Conservation (phyloP, 768 basidiomycete genomes). For the Termitomyces eurrhizus region DNA sequence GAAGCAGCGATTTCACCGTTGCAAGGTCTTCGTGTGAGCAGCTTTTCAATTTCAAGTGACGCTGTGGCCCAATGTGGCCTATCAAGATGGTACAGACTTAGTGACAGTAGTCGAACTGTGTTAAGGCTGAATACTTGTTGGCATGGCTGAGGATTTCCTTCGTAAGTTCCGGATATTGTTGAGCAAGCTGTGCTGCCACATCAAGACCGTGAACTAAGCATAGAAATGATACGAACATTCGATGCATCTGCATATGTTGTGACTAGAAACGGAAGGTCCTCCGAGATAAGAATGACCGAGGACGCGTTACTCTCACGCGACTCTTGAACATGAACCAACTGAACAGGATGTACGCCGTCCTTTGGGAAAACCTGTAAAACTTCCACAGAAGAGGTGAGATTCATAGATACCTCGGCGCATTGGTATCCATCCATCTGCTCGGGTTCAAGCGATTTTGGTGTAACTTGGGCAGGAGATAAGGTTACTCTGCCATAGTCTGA, state of each 20-base stretch:
- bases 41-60: neutral
- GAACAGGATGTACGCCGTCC: neutral
- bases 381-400: neutral
- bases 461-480: neutral
- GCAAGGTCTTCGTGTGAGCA: neutral
- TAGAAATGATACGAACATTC: neutral
- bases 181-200: constrained; percentile 24
- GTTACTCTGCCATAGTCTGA: neutral
- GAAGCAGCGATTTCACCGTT: neutral
- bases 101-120: neutral
- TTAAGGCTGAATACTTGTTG: neutral
- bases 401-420: neutral
- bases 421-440: too few relatives aligned
- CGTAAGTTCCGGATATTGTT: constrained; percentile 29
- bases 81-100: constrained; percentile 11
- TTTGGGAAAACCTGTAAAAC: neutral
- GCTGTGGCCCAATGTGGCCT: constrained; percentile 16
- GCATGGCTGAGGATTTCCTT: constrained; percentile 23
- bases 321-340: neutral
- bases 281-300: neutral
- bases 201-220: neutral
- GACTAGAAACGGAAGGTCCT: neutral
- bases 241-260: neutral
- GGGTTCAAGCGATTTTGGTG: neutral
- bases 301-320: neutral